Evolutionary conservation across 2,329 filamentous ascomycete genomes (phyloP).

Genomic region (Neofusicoccum ribis): DNA sequence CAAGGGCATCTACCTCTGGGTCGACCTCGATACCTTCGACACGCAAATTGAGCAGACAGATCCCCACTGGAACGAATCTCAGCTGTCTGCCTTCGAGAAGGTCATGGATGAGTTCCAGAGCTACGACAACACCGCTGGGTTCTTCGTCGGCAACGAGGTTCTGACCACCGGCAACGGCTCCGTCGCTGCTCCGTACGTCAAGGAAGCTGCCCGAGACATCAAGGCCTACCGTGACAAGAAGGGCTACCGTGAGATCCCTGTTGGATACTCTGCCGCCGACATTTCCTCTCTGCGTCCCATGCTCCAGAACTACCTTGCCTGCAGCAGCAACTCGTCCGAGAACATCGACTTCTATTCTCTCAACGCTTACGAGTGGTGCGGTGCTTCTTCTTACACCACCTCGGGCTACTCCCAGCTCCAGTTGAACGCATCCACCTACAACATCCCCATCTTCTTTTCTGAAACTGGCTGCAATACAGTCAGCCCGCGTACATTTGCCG

Average conservation of each 20-base stretch:
- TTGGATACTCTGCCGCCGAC: conserved; percentile 86
- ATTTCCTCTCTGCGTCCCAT: conserved; percentile 69
- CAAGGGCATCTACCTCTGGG: conserved; percentile 78
- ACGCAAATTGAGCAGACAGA: conserved; percentile 63
- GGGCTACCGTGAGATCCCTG: conserved; percentile 75
- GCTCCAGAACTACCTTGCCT: conserved; percentile 74
- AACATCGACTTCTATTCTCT: conserved; percentile 80
- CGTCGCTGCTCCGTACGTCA: conserved; percentile 76
- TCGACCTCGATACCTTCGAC: conserved; percentile 75
- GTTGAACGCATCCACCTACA: conserved; percentile 66
- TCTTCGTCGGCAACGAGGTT: conserved; percentile 88
- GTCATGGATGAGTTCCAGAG: conserved; percentile 76
- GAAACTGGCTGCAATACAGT: conserved; percentile 77
- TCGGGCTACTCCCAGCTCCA: conserved; percentile 73
- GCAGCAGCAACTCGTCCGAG: conserved; percentile 65
- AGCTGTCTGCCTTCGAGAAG: conserved; percentile 66
- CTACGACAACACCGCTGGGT: conserved; percentile 78
- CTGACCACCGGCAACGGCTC: conserved; percentile 60
- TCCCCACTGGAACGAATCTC: conserved; percentile 71
- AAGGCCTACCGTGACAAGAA: conserved; percentile 77
- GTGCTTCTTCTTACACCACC: conserved; percentile 51
- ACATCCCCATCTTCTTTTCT: conserved; percentile 85
- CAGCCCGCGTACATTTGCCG: conserved; percentile 63
- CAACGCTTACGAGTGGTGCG: conserved; percentile 73
- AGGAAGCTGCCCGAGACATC: conserved; percentile 77